Conservation (phyloP, 106 monocot genomes). For the Platanthera zijinensis region DNA sequence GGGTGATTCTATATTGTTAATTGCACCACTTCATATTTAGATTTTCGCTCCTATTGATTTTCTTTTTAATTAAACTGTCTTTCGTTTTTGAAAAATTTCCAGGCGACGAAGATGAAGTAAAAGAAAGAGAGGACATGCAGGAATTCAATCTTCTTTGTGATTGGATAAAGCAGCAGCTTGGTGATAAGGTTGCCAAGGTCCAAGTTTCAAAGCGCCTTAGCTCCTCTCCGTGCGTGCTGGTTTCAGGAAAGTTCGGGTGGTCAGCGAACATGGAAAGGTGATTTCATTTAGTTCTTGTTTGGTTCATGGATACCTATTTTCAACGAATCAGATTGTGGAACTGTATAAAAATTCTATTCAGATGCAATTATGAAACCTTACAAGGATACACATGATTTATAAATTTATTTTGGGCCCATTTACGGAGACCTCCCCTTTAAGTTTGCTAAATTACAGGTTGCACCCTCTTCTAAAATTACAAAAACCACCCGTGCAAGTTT, state of each 20-base stretch:
- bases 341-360: no score
- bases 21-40: background rate
- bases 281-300: background rate
- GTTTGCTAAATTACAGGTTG: no score
- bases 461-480: no score
- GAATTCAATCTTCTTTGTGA: slow-evolving; percentile 87
- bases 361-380: no score
- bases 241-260: slow-evolving; percentile 97
- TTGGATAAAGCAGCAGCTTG: slow-evolving; percentile 95
- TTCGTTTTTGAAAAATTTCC: background rate
- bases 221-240: slow-evolving; percentile 93
- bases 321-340: no score
- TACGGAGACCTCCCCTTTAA: no score
- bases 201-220: slow-evolving; percentile 89
- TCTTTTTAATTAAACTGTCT: background rate
- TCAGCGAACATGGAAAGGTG: slow-evolving; percentile 97
- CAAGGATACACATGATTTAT: no score
- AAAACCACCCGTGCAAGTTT: no score
- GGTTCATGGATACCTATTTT: background rate
- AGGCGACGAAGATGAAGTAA: slow-evolving; percentile 94
- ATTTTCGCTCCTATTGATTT: background rate
- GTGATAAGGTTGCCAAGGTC: slow-evolving; percentile 93
- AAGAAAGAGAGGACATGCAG: slow-evolving; percentile 79
- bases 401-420: no score
- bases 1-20: slow-evolving; percentile 36